Evolutionary conservation across 1,284 basidiomycete species (phyloP).

Genomic region (Cutaneotrichosporon sp.): DNA sequence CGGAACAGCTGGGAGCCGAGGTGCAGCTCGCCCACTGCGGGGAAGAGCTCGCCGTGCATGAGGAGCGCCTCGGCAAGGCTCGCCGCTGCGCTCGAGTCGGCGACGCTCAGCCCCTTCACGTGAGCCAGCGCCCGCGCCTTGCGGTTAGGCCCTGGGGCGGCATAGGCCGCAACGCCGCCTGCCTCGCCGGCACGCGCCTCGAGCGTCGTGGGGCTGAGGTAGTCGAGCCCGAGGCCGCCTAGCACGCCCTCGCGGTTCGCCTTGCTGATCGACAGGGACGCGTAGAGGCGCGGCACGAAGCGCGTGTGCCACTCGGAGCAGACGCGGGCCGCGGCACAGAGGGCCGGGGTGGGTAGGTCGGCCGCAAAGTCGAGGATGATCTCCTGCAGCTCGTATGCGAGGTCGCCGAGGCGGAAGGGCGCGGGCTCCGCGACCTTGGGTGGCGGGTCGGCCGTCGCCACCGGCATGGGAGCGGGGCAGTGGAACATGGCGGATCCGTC

Average conservation of each 20-base stretch:
- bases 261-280: slow-evolving; percentile 8
- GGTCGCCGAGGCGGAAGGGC: slow-evolving; percentile 13
- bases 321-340: slow-evolving; percentile 11
- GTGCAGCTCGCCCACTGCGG: slow-evolving; percentile 12
- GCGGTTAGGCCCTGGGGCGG: slow-evolving; percentile 1
- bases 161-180: slow-evolving; percentile 5
- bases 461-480: neutral
- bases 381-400: slow-evolving; percentile 14
- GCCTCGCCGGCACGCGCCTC: slow-evolving; percentile 17
- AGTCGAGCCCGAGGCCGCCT: slow-evolving; percentile 21
- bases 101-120: slow-evolving; percentile 8
- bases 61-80: slow-evolving; percentile 22
- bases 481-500: neutral
- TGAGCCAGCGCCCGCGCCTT: slow-evolving; percentile 14
- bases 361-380: slow-evolving; percentile 16
- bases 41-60: slow-evolving; percentile 9
- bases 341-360: slow-evolving; percentile 7
- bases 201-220: slow-evolving; percentile 16
- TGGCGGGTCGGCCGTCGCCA: neutral
- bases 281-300: slow-evolving; percentile 17
- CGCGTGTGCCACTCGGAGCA: slow-evolving; percentile 13
- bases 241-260: slow-evolving; percentile 14
- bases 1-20: slow-evolving; percentile 21
- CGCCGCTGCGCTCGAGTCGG: slow-evolving; percentile 9
- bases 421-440: neutral